A percentile compares a stretch with the other conserved stretches of the same genome.
Evolutionary conservation across 805 yeast species (phyloP).

Genomic region (Kurtzmaniella fragi): DNA sequence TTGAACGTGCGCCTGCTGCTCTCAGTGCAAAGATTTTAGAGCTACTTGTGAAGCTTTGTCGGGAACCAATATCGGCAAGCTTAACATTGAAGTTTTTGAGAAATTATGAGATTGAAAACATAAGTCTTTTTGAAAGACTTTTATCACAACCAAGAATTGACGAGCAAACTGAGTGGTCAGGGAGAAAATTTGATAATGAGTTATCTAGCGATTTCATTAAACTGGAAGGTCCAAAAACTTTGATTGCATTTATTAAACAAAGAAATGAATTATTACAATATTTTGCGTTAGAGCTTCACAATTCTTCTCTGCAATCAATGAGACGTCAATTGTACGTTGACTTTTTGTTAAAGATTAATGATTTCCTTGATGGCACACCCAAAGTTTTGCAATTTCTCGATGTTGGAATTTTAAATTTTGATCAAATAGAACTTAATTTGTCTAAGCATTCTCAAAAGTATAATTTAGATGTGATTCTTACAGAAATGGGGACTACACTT

Average conservation of each 20-base stretch:
- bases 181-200: conserved; percentile 37
- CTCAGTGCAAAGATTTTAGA: conserved; percentile 57
- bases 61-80: conserved; percentile 49
- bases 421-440: conserved; percentile 40
- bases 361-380: conserved; percentile 56
- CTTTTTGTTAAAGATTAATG: conserved; percentile 46
- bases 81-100: conserved; percentile 51
- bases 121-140: conserved; percentile 46
- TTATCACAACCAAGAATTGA: conserved; percentile 55
- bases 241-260: conserved; percentile 56
- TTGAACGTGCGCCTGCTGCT: conserved; percentile 52
- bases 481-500: conserved; percentile 22
- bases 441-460: conserved; percentile 27
- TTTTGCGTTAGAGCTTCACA: conserved; percentile 69
- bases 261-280: conserved; percentile 61
- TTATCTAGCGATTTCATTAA: conserved; percentile 31
- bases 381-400: conserved; percentile 68
- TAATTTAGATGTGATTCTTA: conserved; percentile 31
- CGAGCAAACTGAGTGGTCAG: conserved; percentile 48
- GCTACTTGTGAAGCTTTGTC: conserved; percentile 57
- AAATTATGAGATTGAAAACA: conserved; percentile 18
- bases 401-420: conserved; percentile 52
- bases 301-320: conserved; percentile 40
- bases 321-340: conserved; percentile 49
- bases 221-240: conserved; percentile 42